phyloP scores from a whole-genome alignment of 176 grass and related monocot species.

The Juncus effusus region DNA sequence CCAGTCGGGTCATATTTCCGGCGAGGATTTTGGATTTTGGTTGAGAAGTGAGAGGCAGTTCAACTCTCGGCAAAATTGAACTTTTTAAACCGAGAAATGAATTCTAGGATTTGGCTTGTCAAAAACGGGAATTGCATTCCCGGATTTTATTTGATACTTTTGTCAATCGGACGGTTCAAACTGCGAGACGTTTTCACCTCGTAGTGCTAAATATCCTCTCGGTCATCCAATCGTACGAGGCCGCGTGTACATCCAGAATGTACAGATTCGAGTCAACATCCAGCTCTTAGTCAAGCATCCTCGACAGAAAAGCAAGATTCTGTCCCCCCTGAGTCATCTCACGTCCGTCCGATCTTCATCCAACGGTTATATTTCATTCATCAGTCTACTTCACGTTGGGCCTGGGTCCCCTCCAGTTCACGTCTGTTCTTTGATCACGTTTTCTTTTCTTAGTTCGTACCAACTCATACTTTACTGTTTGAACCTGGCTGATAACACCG shows the following conservation, averaged over 20 bases:
- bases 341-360: neutral
- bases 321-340: neutral
- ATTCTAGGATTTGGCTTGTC: neutral
- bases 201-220: conserved; percentile 17
- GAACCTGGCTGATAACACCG: neutral
- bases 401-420: conserved; percentile 3
- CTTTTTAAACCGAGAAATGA: neutral
- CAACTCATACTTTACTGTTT: neutral
- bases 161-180: neutral
- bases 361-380: neutral
- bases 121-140: too few relatives aligned
- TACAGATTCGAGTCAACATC: neutral
- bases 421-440: conserved; percentile 15
- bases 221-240: neutral
- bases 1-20: conserved; percentile 51
- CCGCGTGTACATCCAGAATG: conserved; percentile 8
- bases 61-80: neutral
- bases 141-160: neutral
- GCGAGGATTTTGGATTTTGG: conserved; percentile 2
- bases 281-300: conserved; percentile 10
- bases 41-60: neutral
- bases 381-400: neutral
- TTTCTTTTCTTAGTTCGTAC: conserved; percentile 2
- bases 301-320: conserved; percentile 5
- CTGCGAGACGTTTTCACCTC: neutral